Base-by-base conservation (phyloP, 495 filamentous ascomycete genomes). In the Penicillium samsonianum region DNA sequence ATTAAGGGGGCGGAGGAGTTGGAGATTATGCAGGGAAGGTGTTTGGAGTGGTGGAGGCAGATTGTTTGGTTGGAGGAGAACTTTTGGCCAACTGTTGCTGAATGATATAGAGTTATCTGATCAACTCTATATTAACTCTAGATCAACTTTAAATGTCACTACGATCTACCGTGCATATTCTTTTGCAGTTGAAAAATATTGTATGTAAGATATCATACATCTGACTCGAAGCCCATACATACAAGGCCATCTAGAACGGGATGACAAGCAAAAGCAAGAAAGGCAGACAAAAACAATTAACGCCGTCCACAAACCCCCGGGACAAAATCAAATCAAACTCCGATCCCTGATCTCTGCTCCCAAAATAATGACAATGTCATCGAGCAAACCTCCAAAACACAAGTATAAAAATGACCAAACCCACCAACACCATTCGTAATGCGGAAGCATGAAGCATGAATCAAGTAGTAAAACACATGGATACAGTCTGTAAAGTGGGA, bases 1-100 rank as follows among this genome's bases (percentile, higher is more conserved):
- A 55, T 74, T 30, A 73, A 78, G 59, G 76, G 71, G 5, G 71
- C 57, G 38, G 73, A 71, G 51, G 74, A 73, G 54, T 50, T 53
- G 52, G 73, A 75, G 53, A 61, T 59, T 37, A 44, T 67, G 51
- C 28, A 67, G 28, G 65, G 55, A 8, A 46, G 68, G 53, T 80
- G 76, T 54, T 68, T 75, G 65, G 67, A 68, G 48, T 77, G 79
- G 65, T 80, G 78, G 72, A 78, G 74, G 74, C 78, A 80, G 64
- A 78, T 84, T 43, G 62, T 82, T 45, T 75, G 77, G 70, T 64
- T 83, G 57, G 81, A 83, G 69, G 77, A 76, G 63, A 66, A 66
- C 49, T 84, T 83, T 59, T 82, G 78, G 79, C 78, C 79, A 23
- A 38, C 63, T 22, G 51, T 72, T 48, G 31, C 19, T 35, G 16